phyloP scores from a whole-genome alignment of 1,284 basidiomycete species.

The Malassezia brasiliensis region DNA sequence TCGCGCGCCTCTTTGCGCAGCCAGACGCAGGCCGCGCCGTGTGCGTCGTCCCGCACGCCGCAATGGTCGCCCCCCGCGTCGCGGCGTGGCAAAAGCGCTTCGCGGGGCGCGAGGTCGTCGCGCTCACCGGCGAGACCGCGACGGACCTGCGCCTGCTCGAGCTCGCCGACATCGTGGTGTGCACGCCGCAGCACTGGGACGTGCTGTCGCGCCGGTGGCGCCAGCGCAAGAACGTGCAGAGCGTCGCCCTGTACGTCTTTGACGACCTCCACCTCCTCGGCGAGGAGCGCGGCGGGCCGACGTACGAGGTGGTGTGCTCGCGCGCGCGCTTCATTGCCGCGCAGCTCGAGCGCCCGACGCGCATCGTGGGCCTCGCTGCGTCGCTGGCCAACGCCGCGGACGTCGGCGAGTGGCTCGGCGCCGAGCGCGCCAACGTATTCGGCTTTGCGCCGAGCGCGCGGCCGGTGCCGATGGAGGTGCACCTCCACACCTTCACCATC shows the following conservation, averaged over 20 bases:
- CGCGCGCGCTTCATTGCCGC: conserved; percentile 88
- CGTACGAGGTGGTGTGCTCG: conserved; percentile 90
- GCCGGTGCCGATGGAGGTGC: conserved; percentile 91
- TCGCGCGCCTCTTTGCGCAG: conserved; percentile 83
- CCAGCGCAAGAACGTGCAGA: conserved; percentile 91
- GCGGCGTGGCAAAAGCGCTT: conserved; percentile 84
- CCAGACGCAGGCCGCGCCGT: conserved; percentile 66
- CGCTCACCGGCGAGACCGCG: conserved; percentile 86
- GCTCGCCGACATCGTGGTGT: conserved; percentile 66
- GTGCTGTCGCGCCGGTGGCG: conserved; percentile 91
- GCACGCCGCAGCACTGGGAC: conserved; percentile 88
- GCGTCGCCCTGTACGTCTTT: conserved; percentile 79
- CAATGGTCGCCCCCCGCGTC: conserved; percentile 86
- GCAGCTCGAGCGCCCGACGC: conserved; percentile 81
- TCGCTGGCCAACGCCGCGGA: conserved; percentile 93
- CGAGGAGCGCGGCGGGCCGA: conserved; percentile 75
- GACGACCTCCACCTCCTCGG: conserved; percentile 92
- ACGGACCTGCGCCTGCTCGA: conserved; percentile 82
- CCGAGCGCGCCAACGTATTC: conserved; percentile 76
- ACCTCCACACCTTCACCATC: conserved; percentile 86
- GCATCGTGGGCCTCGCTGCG: conserved; percentile 85
- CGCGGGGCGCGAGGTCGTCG: conserved; percentile 82
- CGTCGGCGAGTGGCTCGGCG: conserved; percentile 96
- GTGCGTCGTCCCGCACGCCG: conserved; percentile 90
- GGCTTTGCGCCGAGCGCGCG: conserved; percentile 93